These are phyloP conservation scores for Botryosphaeria agaves DNA, from an alignment of 2,329 filamentous ascomycete genomes.

Conservation along the genomic window DNA sequence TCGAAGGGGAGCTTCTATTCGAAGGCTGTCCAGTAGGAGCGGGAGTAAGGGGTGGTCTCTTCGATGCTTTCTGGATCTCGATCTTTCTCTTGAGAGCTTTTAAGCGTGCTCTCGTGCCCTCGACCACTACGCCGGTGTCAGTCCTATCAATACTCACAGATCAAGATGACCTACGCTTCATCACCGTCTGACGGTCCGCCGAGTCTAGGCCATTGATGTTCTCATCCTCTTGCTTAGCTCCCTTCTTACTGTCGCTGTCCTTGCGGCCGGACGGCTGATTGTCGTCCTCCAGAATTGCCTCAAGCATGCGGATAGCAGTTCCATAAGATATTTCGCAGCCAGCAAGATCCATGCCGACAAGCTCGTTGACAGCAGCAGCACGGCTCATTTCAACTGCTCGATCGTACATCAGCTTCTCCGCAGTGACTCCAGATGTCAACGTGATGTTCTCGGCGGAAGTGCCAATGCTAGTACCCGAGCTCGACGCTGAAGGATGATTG, in stretches of 20 bases:
- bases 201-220: slow-evolving; percentile 38
- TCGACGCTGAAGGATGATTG: slow-evolving; percentile 47
- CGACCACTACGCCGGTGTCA: slow-evolving; percentile 23
- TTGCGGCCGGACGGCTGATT: slow-evolving; percentile 32
- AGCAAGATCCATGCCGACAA: slow-evolving; percentile 72
- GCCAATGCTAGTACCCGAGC: slow-evolving; percentile 33
- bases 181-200: slow-evolving; percentile 56
- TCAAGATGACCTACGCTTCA: slow-evolving; percentile 42
- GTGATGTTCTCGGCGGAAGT: slow-evolving; percentile 62
- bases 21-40: background rate
- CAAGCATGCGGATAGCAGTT: slow-evolving; percentile 85
- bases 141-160: slow-evolving; percentile 2
- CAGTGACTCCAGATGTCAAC: slow-evolving; percentile 75
- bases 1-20: background rate
- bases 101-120: slow-evolving; percentile 25
- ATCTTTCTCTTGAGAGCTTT: slow-evolving; percentile 27
- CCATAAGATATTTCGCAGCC: slow-evolving; percentile 88
- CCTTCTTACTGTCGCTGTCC: slow-evolving; percentile 29
- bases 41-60: slow-evolving; percentile 9
- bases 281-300: slow-evolving; percentile 80
- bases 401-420: slow-evolving; percentile 96
- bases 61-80: slow-evolving; percentile 19
- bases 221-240: slow-evolving; percentile 26
- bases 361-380: slow-evolving; percentile 84
- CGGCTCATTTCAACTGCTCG: slow-evolving; percentile 94